Base-by-base conservation (phyloP, 169 alveolate species). In the Eimeria praecox region DNA sequence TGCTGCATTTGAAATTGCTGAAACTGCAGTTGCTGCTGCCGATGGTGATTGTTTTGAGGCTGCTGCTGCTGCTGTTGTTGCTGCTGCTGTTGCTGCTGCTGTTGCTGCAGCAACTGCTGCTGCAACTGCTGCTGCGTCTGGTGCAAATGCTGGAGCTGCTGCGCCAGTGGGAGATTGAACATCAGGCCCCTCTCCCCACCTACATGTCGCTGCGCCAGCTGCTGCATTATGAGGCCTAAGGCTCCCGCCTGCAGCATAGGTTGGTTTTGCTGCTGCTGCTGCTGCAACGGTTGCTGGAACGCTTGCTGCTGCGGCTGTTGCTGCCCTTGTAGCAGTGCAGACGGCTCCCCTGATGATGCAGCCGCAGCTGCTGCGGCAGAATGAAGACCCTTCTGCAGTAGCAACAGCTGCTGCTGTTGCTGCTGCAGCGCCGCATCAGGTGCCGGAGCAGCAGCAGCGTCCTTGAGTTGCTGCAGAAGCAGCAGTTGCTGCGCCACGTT, bases 351-450 rank as follows among this genome's bases (percentile, higher is more conserved):
- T 12, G 69, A 40, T 14, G 90, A 80, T 16, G 90, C 62, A 20
- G 90, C 90, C 12, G 90, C 90, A n/a, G 90, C 90, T n/a, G 90
- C 71, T 27, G 90, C 90, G 49, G 90, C 90, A 80, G 90, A 40
- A 80, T 40, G 66, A 20, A 44, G 90, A 4, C 62, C 69, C 66
- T 46, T 46, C 69, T 80, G 62, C 38, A 44, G 49, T 46, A 80
- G 69, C 49, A 80, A 46, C 46, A 80, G 90, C 33, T 44, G 90
- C 71, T 80, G 90, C 71, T 80, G 90, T 52, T 80, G 90, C 27
- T 80, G 90, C 69, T 80, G 90, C 90, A 80, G n/a, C 71, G 71
- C 90, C 18, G 90, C 30, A n/a, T 80, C 90, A 22, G 90, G 49
- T 10, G 90, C 52, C 33, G 90, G 90, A n/a, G 71, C 90, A 80